Conservation (phyloP, 1,139 yeast species). For the Citeromyces hawaiiensis region DNA sequence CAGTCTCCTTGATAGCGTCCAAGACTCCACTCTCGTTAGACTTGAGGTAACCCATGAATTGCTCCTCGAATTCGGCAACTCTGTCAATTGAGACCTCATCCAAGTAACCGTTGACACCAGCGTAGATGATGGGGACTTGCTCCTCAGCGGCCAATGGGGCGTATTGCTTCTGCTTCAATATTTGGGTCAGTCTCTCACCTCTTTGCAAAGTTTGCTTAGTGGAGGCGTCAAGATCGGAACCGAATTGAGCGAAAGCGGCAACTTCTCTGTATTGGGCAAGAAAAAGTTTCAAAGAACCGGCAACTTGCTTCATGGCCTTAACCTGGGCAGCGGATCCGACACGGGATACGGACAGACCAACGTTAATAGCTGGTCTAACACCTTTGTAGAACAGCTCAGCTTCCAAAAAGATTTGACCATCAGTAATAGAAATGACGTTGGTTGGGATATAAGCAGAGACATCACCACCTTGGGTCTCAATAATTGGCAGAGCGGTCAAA, state of each 20-base stretch:
- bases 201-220: constrained; percentile 98
- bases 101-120: constrained; percentile 99
- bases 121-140: constrained; percentile 97
- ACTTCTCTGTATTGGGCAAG: constrained; percentile 99
- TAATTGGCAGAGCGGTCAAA: constrained; percentile 89
- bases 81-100: constrained; percentile 78
- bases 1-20: constrained; percentile 74
- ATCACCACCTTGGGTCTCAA: constrained; percentile 99
- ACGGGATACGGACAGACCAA: constrained; percentile 99
- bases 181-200: constrained; percentile 99
- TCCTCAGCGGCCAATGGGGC: constrained; percentile 96
- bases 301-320: constrained; percentile 99
- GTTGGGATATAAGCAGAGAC: constrained; percentile 97
- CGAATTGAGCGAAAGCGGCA: constrained; percentile 99
- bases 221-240: constrained; percentile 99
- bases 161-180: constrained; percentile 96
- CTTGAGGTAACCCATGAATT: constrained; percentile 85
- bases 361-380: constrained; percentile 99
- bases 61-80: constrained; percentile 84
- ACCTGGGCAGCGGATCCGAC: constrained; percentile 99
- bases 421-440: constrained; percentile 93
- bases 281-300: constrained; percentile 99
- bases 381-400: constrained; percentile 99
- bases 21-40: constrained; percentile 79
- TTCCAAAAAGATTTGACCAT: constrained; percentile 97